These are phyloP conservation scores for Hypoxylon lenormandii DNA, from an alignment of 495 filamentous ascomycete species.

Conservation along the genomic window DNA sequence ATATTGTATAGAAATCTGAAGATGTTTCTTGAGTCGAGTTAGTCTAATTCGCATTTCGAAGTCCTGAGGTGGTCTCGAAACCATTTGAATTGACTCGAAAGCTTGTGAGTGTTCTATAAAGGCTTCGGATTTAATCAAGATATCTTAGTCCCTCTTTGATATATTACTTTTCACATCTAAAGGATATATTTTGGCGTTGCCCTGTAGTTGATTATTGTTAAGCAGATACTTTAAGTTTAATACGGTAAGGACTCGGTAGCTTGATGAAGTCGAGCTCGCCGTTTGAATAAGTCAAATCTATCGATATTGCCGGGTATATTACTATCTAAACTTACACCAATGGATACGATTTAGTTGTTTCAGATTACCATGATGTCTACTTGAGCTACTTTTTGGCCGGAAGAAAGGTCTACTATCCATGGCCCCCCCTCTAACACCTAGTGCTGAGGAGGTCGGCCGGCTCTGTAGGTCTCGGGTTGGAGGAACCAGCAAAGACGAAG, in stretches of 20 bases:
- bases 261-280: too few species aligned
- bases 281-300: too few species aligned
- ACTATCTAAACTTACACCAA: constrained; percentile 7
- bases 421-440: constrained; percentile 4
- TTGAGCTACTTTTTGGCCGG: constrained; percentile 3
- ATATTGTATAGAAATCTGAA: not conserved
- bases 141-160: not conserved
- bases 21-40: not conserved
- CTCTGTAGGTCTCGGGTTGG: constrained; percentile 6
- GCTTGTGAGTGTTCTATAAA: not conserved
- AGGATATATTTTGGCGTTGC: too few species aligned
- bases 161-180: not conserved
- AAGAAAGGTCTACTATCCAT: not conserved
- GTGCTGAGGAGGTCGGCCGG: not conserved
- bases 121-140: not conserved
- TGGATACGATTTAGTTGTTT: constrained; percentile 6
- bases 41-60: not conserved
- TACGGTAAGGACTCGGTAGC: too few species aligned
- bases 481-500: constrained; percentile 21
- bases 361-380: constrained; percentile 4
- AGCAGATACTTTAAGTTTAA: too few species aligned
- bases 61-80: not conserved
- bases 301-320: too few species aligned
- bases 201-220: too few species aligned
- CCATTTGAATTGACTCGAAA: not conserved